Evolutionary conservation across 306 rosid species (phyloP), one percentile per base, ranked within the genome.

Genomic region (Prunus armeniaca): DNA sequence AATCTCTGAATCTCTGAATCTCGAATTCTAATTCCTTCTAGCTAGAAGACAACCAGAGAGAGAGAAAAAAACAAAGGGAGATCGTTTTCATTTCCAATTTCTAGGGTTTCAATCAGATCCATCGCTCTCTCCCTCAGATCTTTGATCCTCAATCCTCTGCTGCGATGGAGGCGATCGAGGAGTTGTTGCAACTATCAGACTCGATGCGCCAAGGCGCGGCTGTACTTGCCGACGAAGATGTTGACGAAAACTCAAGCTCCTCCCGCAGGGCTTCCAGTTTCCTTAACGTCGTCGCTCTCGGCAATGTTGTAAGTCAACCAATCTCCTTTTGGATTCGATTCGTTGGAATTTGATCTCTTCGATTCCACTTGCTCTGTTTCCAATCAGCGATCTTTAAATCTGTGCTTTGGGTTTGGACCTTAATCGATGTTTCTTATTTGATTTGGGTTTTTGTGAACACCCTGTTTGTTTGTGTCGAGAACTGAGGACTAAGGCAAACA

Each of bases 151-250:
- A 54, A 45, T 57, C 30, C 60, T 65, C 68, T 74, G 49, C 70
- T 19, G 12, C 85, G 19, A 95, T 95, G 99, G 99, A 94, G 77
- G 96, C 97, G 87, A 92, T 95, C 90, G 97, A 95, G 61, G 99
- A 95, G 73, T 83, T 95, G 83, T 66, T 78, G 10, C 92, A 92
- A 87, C 91, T 95, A 3, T 91, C 99, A 14, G 93, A 84, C 73
- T 87, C 97, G 71, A 95, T 95, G 96, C 95, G 90, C 70, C 98
- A 95, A 70, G 97, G 97, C 12, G 64, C 95, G 41, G 87, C 98
- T 60, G 65, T 95, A 12, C 97, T 92, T 49, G 97, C 99, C 62
- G 97, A 95, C 70, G 99, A 92, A 80, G 99, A 95, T 62, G 85
- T 95, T 13, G 97, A 95, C 73, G 99, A 95, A 54, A 82, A 50